Percentiles rank a stretch among this genome's conserved stretches.
phyloP scores from a whole-genome alignment of 2,329 filamentous ascomycete species.

The Grosmannia penicillata region DNA sequence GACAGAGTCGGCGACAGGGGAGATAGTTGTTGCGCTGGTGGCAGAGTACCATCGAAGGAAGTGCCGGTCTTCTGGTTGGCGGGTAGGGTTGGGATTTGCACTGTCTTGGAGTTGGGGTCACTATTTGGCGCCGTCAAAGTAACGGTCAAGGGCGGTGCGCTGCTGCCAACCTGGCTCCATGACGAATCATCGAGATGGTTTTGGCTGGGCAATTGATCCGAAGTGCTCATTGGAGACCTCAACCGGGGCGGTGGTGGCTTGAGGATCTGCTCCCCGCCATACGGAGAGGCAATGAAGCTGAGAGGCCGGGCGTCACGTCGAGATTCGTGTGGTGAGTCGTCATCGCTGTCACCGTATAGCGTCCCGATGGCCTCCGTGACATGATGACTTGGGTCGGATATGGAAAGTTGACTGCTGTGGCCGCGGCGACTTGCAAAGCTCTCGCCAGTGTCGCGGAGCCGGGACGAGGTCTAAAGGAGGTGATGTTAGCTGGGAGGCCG shows the following conservation, averaged over 20 bases:
- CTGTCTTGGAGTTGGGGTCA: slow-evolving; percentile 24
- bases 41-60: slow-evolving; percentile 22
- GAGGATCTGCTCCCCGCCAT: slow-evolving; percentile 36
- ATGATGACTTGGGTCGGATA: slow-evolving; percentile 85
- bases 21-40: slow-evolving; percentile 22
- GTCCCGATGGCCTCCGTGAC: slow-evolving; percentile 89
- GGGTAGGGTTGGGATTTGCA: slow-evolving; percentile 22
- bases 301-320: slow-evolving; percentile 47
- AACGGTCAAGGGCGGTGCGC: background rate
- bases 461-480: slow-evolving; percentile 37
- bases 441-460: slow-evolving; percentile 39
- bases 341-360: slow-evolving; percentile 67
- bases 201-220: no score
- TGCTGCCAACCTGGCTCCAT: no score
- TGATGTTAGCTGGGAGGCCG: background rate
- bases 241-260: slow-evolving; percentile 9
- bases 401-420: slow-evolving; percentile 43
- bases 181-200: no score
- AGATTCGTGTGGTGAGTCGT: slow-evolving; percentile 35
- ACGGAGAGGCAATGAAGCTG: slow-evolving; percentile 54
- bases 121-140: slow-evolving; percentile 13
- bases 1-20: slow-evolving; percentile 37
- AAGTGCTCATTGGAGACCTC: slow-evolving; percentile 6
- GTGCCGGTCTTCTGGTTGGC: slow-evolving; percentile 23
- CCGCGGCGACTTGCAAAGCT: slow-evolving; percentile 44